A percentile compares a stretch with the other conserved stretches of the same genome.
These are phyloP conservation scores for Kwoniella europaea DNA, from an alignment of 768 basidiomycete genomes.

Conservation along the genomic window DNA sequence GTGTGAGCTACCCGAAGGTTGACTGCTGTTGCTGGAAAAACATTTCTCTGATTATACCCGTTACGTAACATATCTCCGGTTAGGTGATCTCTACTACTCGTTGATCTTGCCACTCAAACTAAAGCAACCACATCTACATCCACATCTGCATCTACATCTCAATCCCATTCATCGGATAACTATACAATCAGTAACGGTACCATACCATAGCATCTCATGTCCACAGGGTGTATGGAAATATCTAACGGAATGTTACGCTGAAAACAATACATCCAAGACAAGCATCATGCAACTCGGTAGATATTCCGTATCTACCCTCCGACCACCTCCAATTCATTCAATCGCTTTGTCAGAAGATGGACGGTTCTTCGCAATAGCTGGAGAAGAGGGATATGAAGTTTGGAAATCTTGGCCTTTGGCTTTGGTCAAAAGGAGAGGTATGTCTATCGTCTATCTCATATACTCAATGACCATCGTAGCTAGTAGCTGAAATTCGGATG, in stretches of 20 bases:
- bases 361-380: conserved; percentile 48
- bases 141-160: not conserved
- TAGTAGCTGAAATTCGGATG: not conserved
- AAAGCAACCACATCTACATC: not conserved
- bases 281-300: conserved; percentile 54
- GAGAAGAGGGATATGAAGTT: conserved; percentile 53
- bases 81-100: not conserved
- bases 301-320: conserved; percentile 53
- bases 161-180: not conserved
- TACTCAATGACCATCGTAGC: too few species aligned
- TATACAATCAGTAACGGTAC: too few species aligned
- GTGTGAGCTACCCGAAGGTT: not conserved
- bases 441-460: conserved; percentile 7
- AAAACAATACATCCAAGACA: not conserved
- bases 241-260: conserved; percentile 6
- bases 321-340: conserved; percentile 44
- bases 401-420: conserved; percentile 49
- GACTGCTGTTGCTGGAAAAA: conserved; percentile 3
- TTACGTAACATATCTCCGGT: not conserved
- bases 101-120: not conserved
- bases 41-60: not conserved
- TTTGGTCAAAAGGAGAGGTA: conserved; percentile 44
- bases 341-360: conserved; percentile 51
- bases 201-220: too few species aligned
- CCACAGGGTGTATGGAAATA: too few species aligned